Base-by-base conservation (phyloP, 208 protist genomes). In the Herpetomonas samuelpessoai region DNA sequence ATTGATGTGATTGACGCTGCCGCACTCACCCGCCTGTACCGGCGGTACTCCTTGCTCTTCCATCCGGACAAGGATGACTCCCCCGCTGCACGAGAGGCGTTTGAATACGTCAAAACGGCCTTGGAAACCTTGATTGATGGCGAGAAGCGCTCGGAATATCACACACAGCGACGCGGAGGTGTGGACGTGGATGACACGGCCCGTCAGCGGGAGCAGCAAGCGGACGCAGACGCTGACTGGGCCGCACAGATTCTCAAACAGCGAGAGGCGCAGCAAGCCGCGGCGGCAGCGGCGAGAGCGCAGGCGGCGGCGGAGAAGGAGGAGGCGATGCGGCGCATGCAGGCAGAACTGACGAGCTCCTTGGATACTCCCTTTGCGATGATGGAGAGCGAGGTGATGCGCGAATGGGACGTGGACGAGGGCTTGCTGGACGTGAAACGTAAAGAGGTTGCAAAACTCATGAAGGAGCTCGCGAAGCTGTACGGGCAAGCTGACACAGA, bases 11-110 rank as follows among this genome's bases (percentile, higher is more conserved):
- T 78, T 16, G 73, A 81, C 22, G 22, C 60, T 12, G 38, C 46
- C 9, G 27, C 46, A 10, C 39, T 85, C 27, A 65, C 61, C 2
- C 76, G 76, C 22, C 24, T 47, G n/a, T 91, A 90, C 68, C 83
- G 88, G 21, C 83, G 84, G 18, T 74, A 83, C 31, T 84, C 79
- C 10, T 67, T 94, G 10, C 62, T 81, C 25, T 94, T 94, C 56
- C 88, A 94, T 61, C 88, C 88, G 10, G 88, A 94, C 68, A 94
- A 94, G 71, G 88, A 94, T 59, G 51, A 67, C 53, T 85, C 77
- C 7, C 69, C 66, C 7, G 80, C 25, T n/a, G 88, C 88, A 9
- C 68, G 79, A 1, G 55, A 55, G 21, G 88, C 82, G 21, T 94
- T 94, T 62, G 79, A 83, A 46, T 54, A 67, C 19, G 70, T 94